A percentile compares a stretch with the other conserved stretches of the same genome.
Conservation (phyloP, 495 filamentous ascomycete species). For the Lasiosphaeria miniovina region DNA sequence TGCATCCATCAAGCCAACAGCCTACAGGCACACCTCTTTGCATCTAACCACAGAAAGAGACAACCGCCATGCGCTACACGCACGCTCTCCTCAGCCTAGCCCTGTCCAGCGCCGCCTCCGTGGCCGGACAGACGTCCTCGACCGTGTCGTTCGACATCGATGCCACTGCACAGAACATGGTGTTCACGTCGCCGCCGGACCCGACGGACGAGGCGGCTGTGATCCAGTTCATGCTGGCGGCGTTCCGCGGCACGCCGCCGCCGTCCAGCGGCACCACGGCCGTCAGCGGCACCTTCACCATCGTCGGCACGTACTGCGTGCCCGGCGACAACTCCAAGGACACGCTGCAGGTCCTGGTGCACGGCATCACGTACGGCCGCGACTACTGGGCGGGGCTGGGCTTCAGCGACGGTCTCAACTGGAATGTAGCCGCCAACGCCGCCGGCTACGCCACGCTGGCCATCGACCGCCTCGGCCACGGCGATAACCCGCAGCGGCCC, state of each 20-base stretch:
- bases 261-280: slow-evolving; percentile 6
- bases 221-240: not conserved
- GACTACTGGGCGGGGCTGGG: slow-evolving; percentile 15
- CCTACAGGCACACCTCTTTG: too few species aligned
- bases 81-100: not conserved
- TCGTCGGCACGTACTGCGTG: slow-evolving; percentile 12
- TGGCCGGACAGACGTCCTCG: not conserved
- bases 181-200: slow-evolving; percentile 9
- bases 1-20: too few species aligned
- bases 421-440: slow-evolving; percentile 13
- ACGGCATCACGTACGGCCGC: slow-evolving; percentile 25
- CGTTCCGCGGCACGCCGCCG: slow-evolving; percentile 3
- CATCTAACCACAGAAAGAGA: too few species aligned
- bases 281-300: slow-evolving; percentile 13
- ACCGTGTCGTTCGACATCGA: slow-evolving; percentile 10
- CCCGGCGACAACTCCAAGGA: not conserved
- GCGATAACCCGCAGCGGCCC: slow-evolving; percentile 7
- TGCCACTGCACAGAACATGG: not conserved
- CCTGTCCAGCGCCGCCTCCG: slow-evolving; percentile 1
- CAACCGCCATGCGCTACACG: slow-evolving; percentile 10
- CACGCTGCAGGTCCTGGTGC: slow-evolving; percentile 20
- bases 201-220: slow-evolving; percentile 5
- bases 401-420: slow-evolving; percentile 13
- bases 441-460: slow-evolving; percentile 21
- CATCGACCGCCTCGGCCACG: slow-evolving; percentile 25